Percentiles rank a stretch among this genome's conserved stretches.
phyloP scores from a whole-genome alignment of 495 filamentous ascomycete genomes.

The Xylaria acuta region DNA sequence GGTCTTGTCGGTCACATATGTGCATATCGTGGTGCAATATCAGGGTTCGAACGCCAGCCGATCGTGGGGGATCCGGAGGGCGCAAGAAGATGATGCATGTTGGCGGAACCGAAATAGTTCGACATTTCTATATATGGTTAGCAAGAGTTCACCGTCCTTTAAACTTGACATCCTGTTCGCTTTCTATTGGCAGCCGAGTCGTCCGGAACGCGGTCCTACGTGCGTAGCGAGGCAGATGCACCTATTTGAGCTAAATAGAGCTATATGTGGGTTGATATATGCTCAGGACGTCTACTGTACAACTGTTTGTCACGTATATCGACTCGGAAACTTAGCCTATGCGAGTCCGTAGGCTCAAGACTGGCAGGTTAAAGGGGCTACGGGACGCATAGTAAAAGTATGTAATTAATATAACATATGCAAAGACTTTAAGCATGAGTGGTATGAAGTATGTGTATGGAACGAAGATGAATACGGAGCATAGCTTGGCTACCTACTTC shows the following conservation, averaged over 20 bases:
- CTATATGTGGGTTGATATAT: not conserved
- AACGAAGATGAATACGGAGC: not conserved
- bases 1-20: not conserved
- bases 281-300: not conserved
- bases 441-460: not conserved
- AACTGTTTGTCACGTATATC: not conserved
- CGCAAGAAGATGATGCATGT: not conserved
- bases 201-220: not conserved
- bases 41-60: not conserved
- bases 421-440: not conserved
- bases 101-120: not conserved
- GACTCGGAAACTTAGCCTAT: not conserved
- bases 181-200: not conserved
- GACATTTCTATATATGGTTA: not conserved
- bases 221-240: not conserved
- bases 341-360: not conserved
- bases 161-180: not conserved
- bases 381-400: not conserved
- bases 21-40: not conserved
- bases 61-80: not conserved
- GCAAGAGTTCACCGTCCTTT: not conserved
- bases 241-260: no score
- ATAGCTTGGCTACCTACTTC: not conserved
- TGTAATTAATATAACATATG: not conserved
- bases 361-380: not conserved